A percentile compares a stretch with the other conserved stretches of the same genome.
phyloP scores from a whole-genome alignment of 768 basidiomycete species.

The Calocybe cyanea region DNA sequence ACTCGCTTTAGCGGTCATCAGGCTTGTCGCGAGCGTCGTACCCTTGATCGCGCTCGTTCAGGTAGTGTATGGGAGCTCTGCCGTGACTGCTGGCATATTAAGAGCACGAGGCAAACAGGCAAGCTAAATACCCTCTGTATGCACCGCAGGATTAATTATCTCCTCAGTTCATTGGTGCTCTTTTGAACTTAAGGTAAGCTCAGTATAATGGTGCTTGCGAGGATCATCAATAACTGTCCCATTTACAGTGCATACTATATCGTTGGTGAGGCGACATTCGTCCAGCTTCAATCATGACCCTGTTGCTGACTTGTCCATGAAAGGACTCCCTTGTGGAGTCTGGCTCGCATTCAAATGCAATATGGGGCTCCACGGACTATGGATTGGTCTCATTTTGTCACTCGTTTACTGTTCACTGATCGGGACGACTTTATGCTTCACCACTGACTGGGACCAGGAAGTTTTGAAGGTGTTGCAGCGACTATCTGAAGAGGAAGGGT shows the following conservation, averaged over 20 bases:
- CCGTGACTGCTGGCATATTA: constrained; percentile 70
- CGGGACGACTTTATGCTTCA: constrained; percentile 36
- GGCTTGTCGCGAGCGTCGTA: constrained; percentile 60
- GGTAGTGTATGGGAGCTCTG: constrained; percentile 73
- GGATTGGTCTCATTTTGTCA: constrained; percentile 57
- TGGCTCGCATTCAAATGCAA: constrained; percentile 47
- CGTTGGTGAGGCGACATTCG: constrained; percentile 4
- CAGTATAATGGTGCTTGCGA: not conserved
- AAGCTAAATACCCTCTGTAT: too few species aligned
- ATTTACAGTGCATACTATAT: constrained; percentile 9
- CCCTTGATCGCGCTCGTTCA: constrained; percentile 77
- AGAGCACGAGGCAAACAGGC: constrained; percentile 80
- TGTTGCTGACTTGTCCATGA: not conserved
- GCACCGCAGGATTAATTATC: not conserved
- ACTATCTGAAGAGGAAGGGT: constrained; percentile 1
- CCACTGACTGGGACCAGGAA: constrained; percentile 50
- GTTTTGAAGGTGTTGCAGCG: constrained; percentile 36
- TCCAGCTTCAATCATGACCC: not conserved
- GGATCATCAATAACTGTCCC: not conserved
- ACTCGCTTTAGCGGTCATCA: constrained; percentile 43
- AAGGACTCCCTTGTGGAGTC: constrained; percentile 61
- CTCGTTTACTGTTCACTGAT: constrained; percentile 36
- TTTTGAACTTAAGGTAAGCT: constrained; percentile 66
- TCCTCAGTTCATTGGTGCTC: constrained; percentile 58
- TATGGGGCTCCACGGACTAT: constrained; percentile 54